These are phyloP conservation scores for Salix udensis DNA, from an alignment of 345 rosid species.

Conservation along the genomic window DNA sequence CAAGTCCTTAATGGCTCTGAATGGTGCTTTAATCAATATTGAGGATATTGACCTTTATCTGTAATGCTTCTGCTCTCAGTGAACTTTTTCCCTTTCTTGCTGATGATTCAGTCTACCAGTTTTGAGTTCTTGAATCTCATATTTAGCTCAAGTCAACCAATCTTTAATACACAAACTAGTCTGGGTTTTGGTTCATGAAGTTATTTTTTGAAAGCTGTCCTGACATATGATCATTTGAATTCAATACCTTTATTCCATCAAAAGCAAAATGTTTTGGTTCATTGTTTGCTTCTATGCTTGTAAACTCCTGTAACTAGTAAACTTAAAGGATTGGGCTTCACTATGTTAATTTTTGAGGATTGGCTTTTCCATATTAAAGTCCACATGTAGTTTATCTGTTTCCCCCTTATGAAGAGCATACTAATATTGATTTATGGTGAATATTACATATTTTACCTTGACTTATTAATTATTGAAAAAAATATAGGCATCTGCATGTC, in stretches of 20 bases:
- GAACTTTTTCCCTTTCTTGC: slow-evolving; percentile 4
- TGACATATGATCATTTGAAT: too few relatives aligned
- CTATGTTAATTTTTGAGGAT: neutral
- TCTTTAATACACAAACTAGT: too few relatives aligned
- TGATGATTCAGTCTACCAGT: neutral
- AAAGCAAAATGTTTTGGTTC: neutral
- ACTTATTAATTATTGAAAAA: too few relatives aligned
- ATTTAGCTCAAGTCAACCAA: too few relatives aligned
- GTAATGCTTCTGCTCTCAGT: slow-evolving; percentile 40
- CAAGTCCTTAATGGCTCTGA: slow-evolving; percentile 89
- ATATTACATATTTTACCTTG: neutral
- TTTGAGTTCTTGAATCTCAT: neutral
- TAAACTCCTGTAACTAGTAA: neutral
- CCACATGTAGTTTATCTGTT: too few relatives aligned
- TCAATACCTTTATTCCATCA: slow-evolving; percentile 1
- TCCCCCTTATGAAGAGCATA: too few relatives aligned
- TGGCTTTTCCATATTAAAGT: neutral
- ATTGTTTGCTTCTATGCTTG: neutral
- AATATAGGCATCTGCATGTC: neutral
- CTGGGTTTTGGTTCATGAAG: neutral
- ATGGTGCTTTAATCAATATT: slow-evolving; percentile 91
- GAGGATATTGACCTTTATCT: slow-evolving; percentile 91
- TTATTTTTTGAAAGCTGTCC: neutral
- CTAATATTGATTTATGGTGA: neutral
- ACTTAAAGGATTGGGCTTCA: neutral